Conservation (phyloP, 225 moss, liverwort and hornwort genomes). For the Polytrichum commune region DNA sequence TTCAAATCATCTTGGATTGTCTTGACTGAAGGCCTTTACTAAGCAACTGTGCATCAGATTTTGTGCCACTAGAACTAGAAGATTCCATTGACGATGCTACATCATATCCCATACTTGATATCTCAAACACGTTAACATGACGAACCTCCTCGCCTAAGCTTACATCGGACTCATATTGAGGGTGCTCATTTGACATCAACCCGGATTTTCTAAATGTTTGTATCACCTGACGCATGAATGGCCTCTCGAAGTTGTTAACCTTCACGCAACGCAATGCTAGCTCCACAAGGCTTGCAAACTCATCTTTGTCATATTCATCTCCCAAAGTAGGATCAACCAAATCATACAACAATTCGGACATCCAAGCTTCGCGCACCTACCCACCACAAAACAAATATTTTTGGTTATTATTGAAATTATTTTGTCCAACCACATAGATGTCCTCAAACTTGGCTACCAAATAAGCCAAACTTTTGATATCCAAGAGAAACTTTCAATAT, state of each 20-base stretch:
- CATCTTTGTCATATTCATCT: constrained; percentile 11
- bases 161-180: neutral
- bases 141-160: no score
- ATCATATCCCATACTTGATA: neutral
- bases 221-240: constrained; percentile 23
- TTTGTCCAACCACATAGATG: no score
- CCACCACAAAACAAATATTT: neutral
- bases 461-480: neutral
- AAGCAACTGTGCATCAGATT: no score
- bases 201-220: constrained; percentile 14
- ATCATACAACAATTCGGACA: constrained; percentile 11
- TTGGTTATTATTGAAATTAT: neutral
- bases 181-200: neutral
- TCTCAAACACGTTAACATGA: neutral
- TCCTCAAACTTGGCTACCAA: no score
- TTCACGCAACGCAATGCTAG: constrained; percentile 14
- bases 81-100: no score
- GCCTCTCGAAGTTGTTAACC: constrained; percentile 11
- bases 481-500: neutral
- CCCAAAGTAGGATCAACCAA: constrained; percentile 20
- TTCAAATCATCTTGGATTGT: no score
- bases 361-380: constrained; percentile 24
- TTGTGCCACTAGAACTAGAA: no score
- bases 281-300: constrained; percentile 14
- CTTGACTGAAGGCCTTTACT: no score